Conservation (phyloP, 2,329 filamentous ascomycete species). For the Thelonectria discophora region DNA sequence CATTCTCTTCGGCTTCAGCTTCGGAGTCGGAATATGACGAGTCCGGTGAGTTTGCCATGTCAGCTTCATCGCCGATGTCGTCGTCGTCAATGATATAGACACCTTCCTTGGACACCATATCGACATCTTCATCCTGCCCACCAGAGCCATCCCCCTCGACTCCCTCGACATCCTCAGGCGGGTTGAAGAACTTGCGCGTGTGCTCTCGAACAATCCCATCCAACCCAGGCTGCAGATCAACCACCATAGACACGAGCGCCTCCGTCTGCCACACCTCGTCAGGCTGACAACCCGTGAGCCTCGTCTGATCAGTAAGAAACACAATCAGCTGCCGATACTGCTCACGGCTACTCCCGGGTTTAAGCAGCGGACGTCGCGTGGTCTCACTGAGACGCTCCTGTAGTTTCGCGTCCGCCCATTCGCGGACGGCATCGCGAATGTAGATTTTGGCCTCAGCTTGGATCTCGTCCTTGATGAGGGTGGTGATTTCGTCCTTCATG, state of each 20-base stretch:
- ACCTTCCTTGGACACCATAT: not conserved
- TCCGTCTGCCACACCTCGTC: slow-evolving; percentile 23
- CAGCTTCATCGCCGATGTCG: not conserved
- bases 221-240: slow-evolving; percentile 25
- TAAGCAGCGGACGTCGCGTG: not conserved
- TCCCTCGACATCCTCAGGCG: not conserved
- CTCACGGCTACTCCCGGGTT: not conserved
- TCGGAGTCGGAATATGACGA: not conserved
- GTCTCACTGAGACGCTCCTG: slow-evolving; percentile 11
- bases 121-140: not conserved
- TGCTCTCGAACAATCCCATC: not conserved
- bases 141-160: not conserved
- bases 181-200: not conserved
- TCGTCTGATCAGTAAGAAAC: not conserved
- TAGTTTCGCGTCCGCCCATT: slow-evolving; percentile 3
- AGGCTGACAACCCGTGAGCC: not conserved
- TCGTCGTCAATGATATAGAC: not conserved
- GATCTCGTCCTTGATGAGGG: not conserved
- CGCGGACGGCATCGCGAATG: slow-evolving; percentile 5
- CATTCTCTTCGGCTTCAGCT: not conserved
- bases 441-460: not conserved
- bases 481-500: not conserved
- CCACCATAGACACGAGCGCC: slow-evolving; percentile 25
- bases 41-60: not conserved
- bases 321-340: slow-evolving; percentile 11